Evolutionary conservation across 768 basidiomycete genomes (phyloP).

Genomic region (Coprinopsis marcescibilis): DNA sequence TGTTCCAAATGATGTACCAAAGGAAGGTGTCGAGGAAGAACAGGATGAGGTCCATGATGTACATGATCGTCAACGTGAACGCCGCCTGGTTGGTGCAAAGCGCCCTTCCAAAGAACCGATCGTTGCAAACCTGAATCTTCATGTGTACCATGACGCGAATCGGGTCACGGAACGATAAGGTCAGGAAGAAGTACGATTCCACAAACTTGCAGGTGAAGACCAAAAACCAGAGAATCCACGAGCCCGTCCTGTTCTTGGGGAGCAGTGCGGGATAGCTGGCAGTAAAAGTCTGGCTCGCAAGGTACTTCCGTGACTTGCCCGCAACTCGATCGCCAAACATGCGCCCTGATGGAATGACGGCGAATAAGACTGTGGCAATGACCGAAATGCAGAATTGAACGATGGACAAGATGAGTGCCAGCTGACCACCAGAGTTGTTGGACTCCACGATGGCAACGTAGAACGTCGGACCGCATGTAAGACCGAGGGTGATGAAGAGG

Average conservation of each 20-base stretch:
- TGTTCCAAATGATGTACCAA: slow-evolving; percentile 99
- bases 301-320: slow-evolving; percentile 92
- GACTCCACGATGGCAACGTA: slow-evolving; percentile 87
- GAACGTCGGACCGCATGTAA: slow-evolving; percentile 90
- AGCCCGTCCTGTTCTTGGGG: slow-evolving; percentile 64
- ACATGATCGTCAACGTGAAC: slow-evolving; percentile 96
- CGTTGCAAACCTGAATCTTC: slow-evolving; percentile 88
- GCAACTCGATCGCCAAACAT: slow-evolving; percentile 99
- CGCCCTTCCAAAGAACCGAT: slow-evolving; percentile 76
- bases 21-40: slow-evolving; percentile 99
- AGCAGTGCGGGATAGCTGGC: slow-evolving; percentile 82
- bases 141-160: slow-evolving; percentile 95
- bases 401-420: slow-evolving; percentile 89
- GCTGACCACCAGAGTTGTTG: slow-evolving; percentile 54
- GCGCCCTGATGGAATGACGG: slow-evolving; percentile 89
- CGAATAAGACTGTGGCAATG: slow-evolving; percentile 78
- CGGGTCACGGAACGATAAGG: slow-evolving; percentile 88
- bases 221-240: slow-evolving; percentile 79
- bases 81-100: slow-evolving; percentile 92
- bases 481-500: slow-evolving; percentile 81
- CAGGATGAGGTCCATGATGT: slow-evolving; percentile 93
- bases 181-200: slow-evolving; percentile 98
- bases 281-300: slow-evolving; percentile 97
- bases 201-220: slow-evolving; percentile 95
- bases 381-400: slow-evolving; percentile 96